Evolutionary conservation across 192 early-diverging fungal species (phyloP).

Genomic region (Gamsiella multidivaricata): DNA sequence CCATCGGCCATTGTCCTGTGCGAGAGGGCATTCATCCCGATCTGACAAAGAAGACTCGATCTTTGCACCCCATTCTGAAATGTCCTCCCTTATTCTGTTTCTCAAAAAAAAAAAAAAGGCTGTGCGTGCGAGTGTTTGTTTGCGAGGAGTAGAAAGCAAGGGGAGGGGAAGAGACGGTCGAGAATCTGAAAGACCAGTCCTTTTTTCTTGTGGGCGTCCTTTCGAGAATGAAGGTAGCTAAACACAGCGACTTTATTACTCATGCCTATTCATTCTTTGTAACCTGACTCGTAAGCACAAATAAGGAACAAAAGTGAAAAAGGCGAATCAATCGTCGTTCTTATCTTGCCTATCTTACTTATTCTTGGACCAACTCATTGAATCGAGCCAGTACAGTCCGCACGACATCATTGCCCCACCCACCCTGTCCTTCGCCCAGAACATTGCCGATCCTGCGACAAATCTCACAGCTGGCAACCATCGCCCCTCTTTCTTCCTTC

Average conservation of each 20-base stretch:
- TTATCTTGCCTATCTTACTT: not conserved
- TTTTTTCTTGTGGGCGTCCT: not conserved
- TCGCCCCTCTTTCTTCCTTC: conserved; percentile 4
- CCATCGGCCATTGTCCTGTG: not conserved
- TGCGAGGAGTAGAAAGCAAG: not conserved
- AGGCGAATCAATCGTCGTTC: not conserved
- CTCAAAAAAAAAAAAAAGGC: not conserved
- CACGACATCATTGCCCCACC: too few relatives aligned
- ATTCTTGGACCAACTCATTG: too few relatives aligned
- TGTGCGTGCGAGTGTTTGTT: conserved; percentile 16
- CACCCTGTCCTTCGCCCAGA: too few relatives aligned
- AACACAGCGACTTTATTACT: not conserved
- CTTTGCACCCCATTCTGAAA: not conserved
- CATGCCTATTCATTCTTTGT: conserved; percentile 1
- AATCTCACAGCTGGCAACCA: not conserved
- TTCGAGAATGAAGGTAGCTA: not conserved
- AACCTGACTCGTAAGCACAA: not conserved
- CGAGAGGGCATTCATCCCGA: conserved; percentile 2
- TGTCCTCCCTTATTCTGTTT: not conserved
- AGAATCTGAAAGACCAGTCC: not conserved
- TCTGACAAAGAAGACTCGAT: not conserved
- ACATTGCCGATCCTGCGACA: too few relatives aligned
- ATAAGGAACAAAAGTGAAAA: too few relatives aligned
- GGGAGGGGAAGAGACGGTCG: too few relatives aligned
- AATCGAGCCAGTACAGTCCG: too few relatives aligned